Evolutionary conservation across 129 eudicot species (phyloP), one percentile per base, ranked within the genome.

Genomic region (Apium graveolens): DNA sequence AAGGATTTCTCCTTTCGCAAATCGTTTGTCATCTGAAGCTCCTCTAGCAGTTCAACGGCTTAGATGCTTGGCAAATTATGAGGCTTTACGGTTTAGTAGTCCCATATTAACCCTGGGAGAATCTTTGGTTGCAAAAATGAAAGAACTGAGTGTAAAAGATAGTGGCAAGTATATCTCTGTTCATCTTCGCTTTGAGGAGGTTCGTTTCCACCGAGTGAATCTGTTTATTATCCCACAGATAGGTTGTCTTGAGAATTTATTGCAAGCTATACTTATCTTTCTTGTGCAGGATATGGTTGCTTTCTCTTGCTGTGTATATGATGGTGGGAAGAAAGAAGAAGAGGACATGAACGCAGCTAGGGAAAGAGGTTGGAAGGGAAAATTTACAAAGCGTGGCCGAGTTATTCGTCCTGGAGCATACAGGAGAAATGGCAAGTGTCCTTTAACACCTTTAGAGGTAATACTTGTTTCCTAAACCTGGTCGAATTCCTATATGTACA

Each of bases 131-230:
- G 80, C 93, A 84, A 92, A 94, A 82, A 92, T 95, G 97, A 95
- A 90, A 89, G 92, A 86, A 45, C 92, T 83, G 6, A 92, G 99
- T 84, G 86, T 79, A 77, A 88, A 86, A 83, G 88, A 88, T 81
- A 87, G 91, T 78, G 97, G 97, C 45, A 92, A 95, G 78, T 95
- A 92, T 82, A 86, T 95, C 27, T 95, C 99, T 75, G 99, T 95
- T 82, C 99, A 95, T 88, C 97, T 95, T 78, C 95, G 99, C 77
- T 95, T 90, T 78, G 99, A 95, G 86, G 97, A 92, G 99, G 99
- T 95, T 74, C 73, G 91, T 83, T 80, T 45, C 41, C 51, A 55
- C 72, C 31, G 26, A 63, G 45, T 44, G 26, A 32, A 45, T 75
- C 71, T 20, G 21, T 31, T 74, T 65, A 57, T 66, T 78, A 42